Conservation (phyloP, 306 rosid species). For the Rubus parviflorus region DNA sequence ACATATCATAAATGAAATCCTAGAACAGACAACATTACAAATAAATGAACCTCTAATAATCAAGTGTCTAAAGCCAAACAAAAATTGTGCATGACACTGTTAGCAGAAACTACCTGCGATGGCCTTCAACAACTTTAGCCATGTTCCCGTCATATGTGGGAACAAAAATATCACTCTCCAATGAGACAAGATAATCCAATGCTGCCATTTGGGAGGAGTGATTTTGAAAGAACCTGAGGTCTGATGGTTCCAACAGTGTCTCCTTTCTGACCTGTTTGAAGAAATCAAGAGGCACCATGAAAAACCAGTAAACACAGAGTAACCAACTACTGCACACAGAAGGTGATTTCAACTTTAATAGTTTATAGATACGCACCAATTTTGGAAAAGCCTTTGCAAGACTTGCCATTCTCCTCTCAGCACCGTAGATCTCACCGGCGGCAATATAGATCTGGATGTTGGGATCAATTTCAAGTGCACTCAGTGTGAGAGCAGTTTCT, state of each 20-base stretch:
- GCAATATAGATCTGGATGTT: slow-evolving; percentile 91
- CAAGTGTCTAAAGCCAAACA: not conserved
- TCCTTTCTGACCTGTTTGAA: slow-evolving; percentile 87
- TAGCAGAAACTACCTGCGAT: slow-evolving; percentile 71
- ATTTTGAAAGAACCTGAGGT: slow-evolving; percentile 79
- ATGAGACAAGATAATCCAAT: slow-evolving; percentile 89
- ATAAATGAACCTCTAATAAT: not conserved
- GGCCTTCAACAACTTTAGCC: slow-evolving; percentile 99
- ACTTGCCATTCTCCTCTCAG: slow-evolving; percentile 69
- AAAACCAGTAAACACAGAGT: slow-evolving; percentile 18
- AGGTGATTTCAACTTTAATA: slow-evolving; percentile 19
- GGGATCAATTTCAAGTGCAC: slow-evolving; percentile 83
- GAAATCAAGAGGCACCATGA: slow-evolving; percentile 22
- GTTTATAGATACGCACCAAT: slow-evolving; percentile 70
- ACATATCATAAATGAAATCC: not conserved
- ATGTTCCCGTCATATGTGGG: slow-evolving; percentile 99
- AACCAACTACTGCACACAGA: slow-evolving; percentile 15
- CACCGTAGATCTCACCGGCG: slow-evolving; percentile 98
- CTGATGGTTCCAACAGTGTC: slow-evolving; percentile 80
- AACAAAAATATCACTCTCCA: slow-evolving; percentile 94
- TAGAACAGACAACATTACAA: not conserved
- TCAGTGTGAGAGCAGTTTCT: slow-evolving; percentile 89
- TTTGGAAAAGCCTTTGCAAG: slow-evolving; percentile 80
- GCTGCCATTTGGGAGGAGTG: slow-evolving; percentile 99
- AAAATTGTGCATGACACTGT: not conserved